These are phyloP conservation scores for Sisymbrium altissimum DNA, from an alignment of 345 rosid genomes.

Conservation along the genomic window DNA sequence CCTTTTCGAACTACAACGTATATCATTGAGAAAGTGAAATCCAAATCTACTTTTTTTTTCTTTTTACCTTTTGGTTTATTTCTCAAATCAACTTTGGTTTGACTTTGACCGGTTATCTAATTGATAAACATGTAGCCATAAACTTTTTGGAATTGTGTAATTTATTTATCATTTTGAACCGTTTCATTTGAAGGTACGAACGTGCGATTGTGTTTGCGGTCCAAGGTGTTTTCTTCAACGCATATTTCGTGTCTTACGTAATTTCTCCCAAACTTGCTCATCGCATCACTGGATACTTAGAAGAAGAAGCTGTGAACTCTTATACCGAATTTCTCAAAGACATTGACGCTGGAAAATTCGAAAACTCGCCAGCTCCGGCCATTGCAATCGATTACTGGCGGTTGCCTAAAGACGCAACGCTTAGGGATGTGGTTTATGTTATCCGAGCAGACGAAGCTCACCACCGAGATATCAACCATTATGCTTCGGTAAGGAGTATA, in stretches of 20 bases:
- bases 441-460: constrained; percentile 69
- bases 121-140: no score
- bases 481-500: constrained; percentile 47
- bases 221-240: constrained; percentile 58
- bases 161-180: neutral
- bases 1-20: neutral
- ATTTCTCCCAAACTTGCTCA: constrained; percentile 61
- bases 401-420: constrained; percentile 49
- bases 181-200: constrained; percentile 33
- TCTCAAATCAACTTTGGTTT: neutral
- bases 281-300: constrained; percentile 54
- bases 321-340: constrained; percentile 58
- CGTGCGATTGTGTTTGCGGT: constrained; percentile 55
- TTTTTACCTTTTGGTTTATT: neutral
- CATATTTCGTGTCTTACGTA: constrained; percentile 48
- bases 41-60: neutral
- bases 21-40: neutral
- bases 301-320: constrained; percentile 62
- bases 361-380: constrained; percentile 56
- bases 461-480: constrained; percentile 62
- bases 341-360: constrained; percentile 48
- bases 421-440: constrained; percentile 55
- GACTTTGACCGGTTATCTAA: neutral
- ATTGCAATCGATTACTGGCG: constrained; percentile 69
- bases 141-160: no score